Base-by-base conservation (phyloP, 768 basidiomycete genomes). In the Xanthoconium purpureum region DNA sequence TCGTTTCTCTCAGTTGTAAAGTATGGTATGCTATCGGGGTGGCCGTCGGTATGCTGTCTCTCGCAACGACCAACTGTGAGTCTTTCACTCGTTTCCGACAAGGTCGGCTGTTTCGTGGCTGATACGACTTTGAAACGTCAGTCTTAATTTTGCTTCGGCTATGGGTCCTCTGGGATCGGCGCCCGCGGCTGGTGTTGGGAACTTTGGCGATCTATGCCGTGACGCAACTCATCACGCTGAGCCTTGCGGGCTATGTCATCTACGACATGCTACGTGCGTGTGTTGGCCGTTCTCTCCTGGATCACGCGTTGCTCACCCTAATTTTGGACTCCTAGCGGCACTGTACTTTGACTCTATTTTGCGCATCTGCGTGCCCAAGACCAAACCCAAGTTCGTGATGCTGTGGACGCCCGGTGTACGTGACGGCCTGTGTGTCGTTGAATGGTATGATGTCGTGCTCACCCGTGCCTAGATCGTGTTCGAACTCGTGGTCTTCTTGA, bases 61-160 rank as follows among this genome's bases (percentile, higher is more conserved):
- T 73, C 18, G 70, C 65, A 6, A 66, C 67, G 28, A 72, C 71
- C 44, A 73, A 76, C 39, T 77, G 76, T 75, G 47, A 61, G 69
- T 17, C 20, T 17, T n/a, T 2, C 7, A 4, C 43, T 32, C 45
- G n/a, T 48, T 17, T n/a, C 30, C 18, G n/a, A 55, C 18, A 39
- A 14, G 3, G 9, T 18, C 28, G 18, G 45, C 13, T 17, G n/a
- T 5, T 12, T 28, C 11, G 14, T 60, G 39, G 20, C 57, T 63
- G 42, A 62, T 52, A 57, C 17, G 11, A n/a, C 13, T 3, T 4
- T 24, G 47, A 20, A 47, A 52, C 14, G 1, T 43, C 33, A 77
- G 77, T 76, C 55, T 66, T 77, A 20, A 63, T 78, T 12, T 59
- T 78, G 36, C 62, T 77, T n/a, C 71, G 74, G 2, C 30, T 77